phyloP scores from a whole-genome alignment of 371 early-diverging fungal genomes.

The Dinochytrium kinnereticum region DNA sequence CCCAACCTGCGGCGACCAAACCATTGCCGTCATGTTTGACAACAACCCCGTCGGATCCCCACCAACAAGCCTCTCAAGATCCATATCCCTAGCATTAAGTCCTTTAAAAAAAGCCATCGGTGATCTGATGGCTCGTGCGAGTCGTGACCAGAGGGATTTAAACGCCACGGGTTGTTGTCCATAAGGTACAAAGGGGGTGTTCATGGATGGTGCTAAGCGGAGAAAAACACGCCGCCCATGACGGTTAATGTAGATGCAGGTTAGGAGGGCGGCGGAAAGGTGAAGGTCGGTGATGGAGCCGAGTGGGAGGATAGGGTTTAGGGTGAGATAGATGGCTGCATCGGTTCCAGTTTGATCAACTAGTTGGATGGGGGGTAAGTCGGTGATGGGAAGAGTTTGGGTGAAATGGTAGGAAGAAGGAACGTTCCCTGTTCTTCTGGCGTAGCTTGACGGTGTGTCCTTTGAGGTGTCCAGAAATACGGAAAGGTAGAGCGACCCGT shows the following conservation, averaged over 20 bases:
- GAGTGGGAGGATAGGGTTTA: neutral
- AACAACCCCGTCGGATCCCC: neutral
- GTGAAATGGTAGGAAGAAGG: constrained; percentile 3
- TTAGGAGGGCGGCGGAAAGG: neutral
- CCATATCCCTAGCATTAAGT: no score
- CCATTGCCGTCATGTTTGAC: constrained; percentile 2
- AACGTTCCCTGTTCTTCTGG: neutral
- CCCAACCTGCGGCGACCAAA: constrained; percentile 10
- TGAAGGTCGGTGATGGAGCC: neutral
- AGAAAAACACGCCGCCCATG: constrained; percentile 7
- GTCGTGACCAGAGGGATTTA: neutral
- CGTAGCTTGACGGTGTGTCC: neutral
- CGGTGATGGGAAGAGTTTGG: constrained; percentile 5
- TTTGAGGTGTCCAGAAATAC: neutral
- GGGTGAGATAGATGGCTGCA: neutral
- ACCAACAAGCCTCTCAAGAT: neutral
- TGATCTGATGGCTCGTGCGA: neutral
- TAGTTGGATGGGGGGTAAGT: neutral
- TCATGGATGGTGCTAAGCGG: constrained; percentile 4
- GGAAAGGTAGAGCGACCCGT: neutral
- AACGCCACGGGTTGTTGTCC: constrained; percentile 7
- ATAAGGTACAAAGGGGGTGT: constrained; percentile 3
- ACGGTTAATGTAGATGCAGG: neutral
- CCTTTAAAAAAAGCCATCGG: neutral
- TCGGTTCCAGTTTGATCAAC: neutral